Evolutionary conservation across 805 yeast species (phyloP), one percentile per base, ranked within the genome.

Genomic region (Vanderwaltozyma verrucispora): DNA sequence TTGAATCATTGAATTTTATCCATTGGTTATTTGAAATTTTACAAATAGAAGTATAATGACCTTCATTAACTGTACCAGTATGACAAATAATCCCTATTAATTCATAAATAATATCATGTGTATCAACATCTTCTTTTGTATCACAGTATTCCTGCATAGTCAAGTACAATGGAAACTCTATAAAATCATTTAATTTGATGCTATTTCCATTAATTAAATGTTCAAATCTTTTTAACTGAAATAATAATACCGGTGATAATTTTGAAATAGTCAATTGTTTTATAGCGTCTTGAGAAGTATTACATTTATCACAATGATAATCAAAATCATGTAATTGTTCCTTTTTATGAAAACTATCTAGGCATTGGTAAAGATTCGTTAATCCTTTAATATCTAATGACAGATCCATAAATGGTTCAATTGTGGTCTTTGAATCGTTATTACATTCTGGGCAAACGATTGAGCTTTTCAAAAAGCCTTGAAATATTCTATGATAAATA

Each of bases 31-130:
- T 71, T n/a, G 73, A 65, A 38, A 68, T 73, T 54, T 88, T 89
- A 43, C 84, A 72, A 50, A 79, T 69, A 14, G 92, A 80, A 12
- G 88, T 72, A 56, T 92, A 92, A 59, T 92, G 99, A 10, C 99
- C 99, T 2, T 96, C 92, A 55, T 86, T 86, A 6, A 89, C 92
- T 15, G 89, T 78, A 1, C 99, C 99, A 25, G 77, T 77, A 58
- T 92, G 98, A 49, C 86, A 77, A 9, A 92, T 80, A 24, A 88
- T 74, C 2, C 89, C 95, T 60, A 78, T 86, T 30, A 92, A 68
- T 59, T 89, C 96, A 59, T 82, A 89, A 2, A 75, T 60, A n/a
- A 72, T 53, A 37, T 67, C 60, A 23, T 68, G 63, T 23, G 50
- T 47, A 16, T 40, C 34, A 11, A 25, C 42, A 20, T 38, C 41